phyloP scores from a whole-genome alignment of 805 yeast genomes.

The Kazachstania kunashirensis region DNA sequence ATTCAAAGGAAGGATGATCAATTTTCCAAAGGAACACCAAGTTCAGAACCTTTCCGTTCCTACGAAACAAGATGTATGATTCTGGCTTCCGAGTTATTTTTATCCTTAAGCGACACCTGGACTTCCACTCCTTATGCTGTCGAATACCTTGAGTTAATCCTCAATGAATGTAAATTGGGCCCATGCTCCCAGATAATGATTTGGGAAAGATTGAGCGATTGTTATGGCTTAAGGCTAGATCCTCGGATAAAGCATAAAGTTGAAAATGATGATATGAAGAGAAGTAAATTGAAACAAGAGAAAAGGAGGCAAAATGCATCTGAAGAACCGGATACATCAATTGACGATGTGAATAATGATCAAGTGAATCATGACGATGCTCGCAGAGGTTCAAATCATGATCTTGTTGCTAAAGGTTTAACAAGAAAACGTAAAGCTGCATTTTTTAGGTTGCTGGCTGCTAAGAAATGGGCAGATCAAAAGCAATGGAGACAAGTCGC shows the following conservation, averaged over 20 bases:
- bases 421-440: slow-evolving; percentile 65
- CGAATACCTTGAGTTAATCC: slow-evolving; percentile 37
- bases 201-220: slow-evolving; percentile 45
- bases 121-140: slow-evolving; percentile 35
- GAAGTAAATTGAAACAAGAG: background rate
- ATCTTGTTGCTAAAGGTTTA: slow-evolving; percentile 39
- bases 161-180: slow-evolving; percentile 37
- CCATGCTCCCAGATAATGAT: slow-evolving; percentile 40
- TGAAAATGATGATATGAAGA: slow-evolving; percentile 8
- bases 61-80: slow-evolving; percentile 63
- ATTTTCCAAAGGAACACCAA: background rate
- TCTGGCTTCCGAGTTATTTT: slow-evolving; percentile 60
- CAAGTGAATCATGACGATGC: no score
- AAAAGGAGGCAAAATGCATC: background rate
- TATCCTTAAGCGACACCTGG: slow-evolving; percentile 35
- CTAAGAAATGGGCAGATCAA: slow-evolving; percentile 53
- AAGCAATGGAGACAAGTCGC: slow-evolving; percentile 25
- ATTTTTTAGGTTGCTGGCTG: slow-evolving; percentile 67
- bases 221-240: slow-evolving; percentile 37
- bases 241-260: slow-evolving; percentile 29
- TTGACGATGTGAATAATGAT: background rate
- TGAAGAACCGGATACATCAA: background rate
- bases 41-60: slow-evolving; percentile 30
- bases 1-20: background rate
- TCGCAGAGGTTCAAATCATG: slow-evolving; percentile 6